Percentiles rank a stretch among this genome's conserved stretches.
Evolutionary conservation across 345 rosid genomes (phyloP).

Genomic region (Arabidopsis arenosa): DNA sequence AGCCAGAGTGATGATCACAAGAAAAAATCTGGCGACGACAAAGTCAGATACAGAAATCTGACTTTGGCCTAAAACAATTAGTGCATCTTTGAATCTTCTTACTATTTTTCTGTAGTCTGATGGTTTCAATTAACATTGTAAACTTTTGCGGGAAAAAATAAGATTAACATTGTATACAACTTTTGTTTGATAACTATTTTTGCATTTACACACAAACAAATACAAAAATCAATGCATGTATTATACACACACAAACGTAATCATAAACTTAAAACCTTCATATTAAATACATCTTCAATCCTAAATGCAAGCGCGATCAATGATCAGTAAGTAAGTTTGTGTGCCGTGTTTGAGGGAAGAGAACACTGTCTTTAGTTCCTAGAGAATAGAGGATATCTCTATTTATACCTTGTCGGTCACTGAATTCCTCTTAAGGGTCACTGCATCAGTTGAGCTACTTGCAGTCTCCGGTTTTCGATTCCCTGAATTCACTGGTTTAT

Average conservation of each 20-base stretch:
- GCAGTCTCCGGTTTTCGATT: slow-evolving; percentile 9
- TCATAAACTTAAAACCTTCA: neutral
- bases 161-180: no score
- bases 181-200: no score
- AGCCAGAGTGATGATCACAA: no score
- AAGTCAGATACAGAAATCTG: no score
- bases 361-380: neutral
- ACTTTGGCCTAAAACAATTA: no score
- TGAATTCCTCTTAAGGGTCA: neutral
- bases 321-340: neutral
- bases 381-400: neutral
- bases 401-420: neutral
- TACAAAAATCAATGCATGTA: slow-evolving; percentile 10
- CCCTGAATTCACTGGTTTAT: neutral
- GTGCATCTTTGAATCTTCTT: no score
- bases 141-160: no score
- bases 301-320: slow-evolving; percentile 25
- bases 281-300: slow-evolving; percentile 16
- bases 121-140: no score
- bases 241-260: neutral
- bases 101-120: no score
- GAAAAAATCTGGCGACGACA: no score
- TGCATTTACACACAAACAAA: slow-evolving; percentile 1
- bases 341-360: slow-evolving; percentile 8
- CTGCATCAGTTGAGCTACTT: slow-evolving; percentile 17